These are phyloP conservation scores for Atalantia buxifolia DNA, from an alignment of 345 rosid species.

Conservation along the genomic window DNA sequence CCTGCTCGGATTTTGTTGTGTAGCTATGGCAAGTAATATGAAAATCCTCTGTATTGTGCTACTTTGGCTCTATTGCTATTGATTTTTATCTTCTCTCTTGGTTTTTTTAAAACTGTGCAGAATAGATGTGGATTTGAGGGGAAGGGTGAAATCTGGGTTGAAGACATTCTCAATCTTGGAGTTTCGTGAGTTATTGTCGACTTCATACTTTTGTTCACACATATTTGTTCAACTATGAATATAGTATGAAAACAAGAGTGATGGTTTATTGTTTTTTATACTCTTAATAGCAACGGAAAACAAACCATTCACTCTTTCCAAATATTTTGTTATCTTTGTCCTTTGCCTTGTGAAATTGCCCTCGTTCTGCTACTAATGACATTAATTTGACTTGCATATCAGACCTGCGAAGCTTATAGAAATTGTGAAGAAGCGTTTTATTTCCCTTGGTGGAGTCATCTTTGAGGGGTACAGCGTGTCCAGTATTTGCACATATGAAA, in stretches of 20 bases:
- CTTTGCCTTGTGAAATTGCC: neutral
- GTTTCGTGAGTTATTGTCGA: constrained; percentile 69
- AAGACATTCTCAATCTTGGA: constrained; percentile 93
- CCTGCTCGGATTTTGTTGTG: neutral
- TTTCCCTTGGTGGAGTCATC: constrained; percentile 79
- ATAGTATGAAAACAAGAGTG: neutral
- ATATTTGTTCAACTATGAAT: neutral
- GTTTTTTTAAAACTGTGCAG: constrained; percentile 40
- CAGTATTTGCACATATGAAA: constrained; percentile 52
- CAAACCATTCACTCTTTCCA: neutral
- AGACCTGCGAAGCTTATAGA: constrained; percentile 91
- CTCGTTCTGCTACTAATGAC: constrained; percentile 12
- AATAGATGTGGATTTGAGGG: constrained; percentile 92
- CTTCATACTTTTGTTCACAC: neutral
- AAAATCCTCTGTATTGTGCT: neutral
- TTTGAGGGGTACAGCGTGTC: constrained; percentile 74
- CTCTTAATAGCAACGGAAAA: neutral
- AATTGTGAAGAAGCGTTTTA: constrained; percentile 66
- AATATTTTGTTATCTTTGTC: neutral
- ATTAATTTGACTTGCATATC: constrained; percentile 18
- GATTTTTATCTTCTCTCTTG: constrained; percentile 8
- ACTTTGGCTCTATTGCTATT: neutral
- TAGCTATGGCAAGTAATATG: neutral
- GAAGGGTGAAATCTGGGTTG: constrained; percentile 91
- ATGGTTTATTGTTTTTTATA: neutral